Conservation (phyloP, 1,284 basidiomycete species). For the Cryptococcus wingfieldii region DNA sequence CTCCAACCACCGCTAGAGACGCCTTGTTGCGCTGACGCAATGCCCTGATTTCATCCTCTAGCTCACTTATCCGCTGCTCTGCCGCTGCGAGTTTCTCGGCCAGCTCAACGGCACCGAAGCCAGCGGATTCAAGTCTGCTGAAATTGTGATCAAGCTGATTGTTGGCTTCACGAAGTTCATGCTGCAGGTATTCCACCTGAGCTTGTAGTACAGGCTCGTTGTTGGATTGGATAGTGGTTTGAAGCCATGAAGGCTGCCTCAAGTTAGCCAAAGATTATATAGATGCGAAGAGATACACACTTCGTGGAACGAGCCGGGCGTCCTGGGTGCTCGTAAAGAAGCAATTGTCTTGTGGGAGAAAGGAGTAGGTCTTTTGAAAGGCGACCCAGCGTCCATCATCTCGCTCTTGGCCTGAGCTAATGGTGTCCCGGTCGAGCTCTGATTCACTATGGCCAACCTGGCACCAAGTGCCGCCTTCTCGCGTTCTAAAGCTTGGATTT, state of each 20-base stretch:
- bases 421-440: background rate
- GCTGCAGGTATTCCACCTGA: slow-evolving; percentile 49
- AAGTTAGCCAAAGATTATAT: background rate
- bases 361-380: slow-evolving; percentile 30
- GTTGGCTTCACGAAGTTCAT: slow-evolving; percentile 48
- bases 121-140: slow-evolving; percentile 48
- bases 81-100: slow-evolving; percentile 48
- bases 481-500: slow-evolving; percentile 39
- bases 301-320: slow-evolving; percentile 43
- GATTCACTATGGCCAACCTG: slow-evolving; percentile 13
- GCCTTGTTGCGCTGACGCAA: slow-evolving; percentile 27
- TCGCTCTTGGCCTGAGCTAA: background rate
- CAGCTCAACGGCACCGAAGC: slow-evolving; percentile 45
- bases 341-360: slow-evolving; percentile 35
- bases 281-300: slow-evolving; percentile 17
- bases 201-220: slow-evolving; percentile 45
- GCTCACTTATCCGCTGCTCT: slow-evolving; percentile 34
- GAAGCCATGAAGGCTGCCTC: slow-evolving; percentile 43
- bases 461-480: slow-evolving; percentile 37
- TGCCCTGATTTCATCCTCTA: slow-evolving; percentile 44
- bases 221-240: slow-evolving; percentile 38
- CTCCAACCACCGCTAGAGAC: slow-evolving; percentile 21
- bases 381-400: slow-evolving; percentile 22
- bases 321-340: slow-evolving; percentile 39
- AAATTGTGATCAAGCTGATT: slow-evolving; percentile 52